Conservation (phyloP, 768 basidiomycete genomes). For the Paxillus rubicundulus region DNA sequence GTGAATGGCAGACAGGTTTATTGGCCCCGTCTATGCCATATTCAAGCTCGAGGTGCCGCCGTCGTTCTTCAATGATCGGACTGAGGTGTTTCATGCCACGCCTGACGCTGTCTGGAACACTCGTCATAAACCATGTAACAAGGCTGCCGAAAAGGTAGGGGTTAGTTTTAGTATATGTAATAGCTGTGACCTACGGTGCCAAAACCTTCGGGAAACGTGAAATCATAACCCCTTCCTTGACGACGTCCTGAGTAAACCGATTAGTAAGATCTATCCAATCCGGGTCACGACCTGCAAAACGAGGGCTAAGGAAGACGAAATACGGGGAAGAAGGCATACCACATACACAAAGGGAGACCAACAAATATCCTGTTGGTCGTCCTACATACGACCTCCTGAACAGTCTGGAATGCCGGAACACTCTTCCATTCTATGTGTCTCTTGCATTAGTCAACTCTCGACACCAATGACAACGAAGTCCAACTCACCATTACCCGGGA, state of each 20-base stretch:
- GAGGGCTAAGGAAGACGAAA: neutral
- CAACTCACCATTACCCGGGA: too few species aligned
- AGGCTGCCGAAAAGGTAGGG: constrained; percentile 7
- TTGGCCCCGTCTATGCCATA: constrained; percentile 25
- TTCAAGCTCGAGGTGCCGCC: constrained; percentile 12
- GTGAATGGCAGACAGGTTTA: constrained; percentile 26
- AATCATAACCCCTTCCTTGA: constrained; percentile 20
- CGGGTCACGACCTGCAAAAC: constrained; percentile 36
- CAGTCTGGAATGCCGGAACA: constrained; percentile 24
- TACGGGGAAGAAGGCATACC: neutral
- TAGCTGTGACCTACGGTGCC: constrained; percentile 26
- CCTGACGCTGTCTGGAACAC: neutral
- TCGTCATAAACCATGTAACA: constrained; percentile 11
- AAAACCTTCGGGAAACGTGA: constrained; percentile 32
- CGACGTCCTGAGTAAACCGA: constrained; percentile 30
- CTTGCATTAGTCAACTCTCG: too few species aligned
- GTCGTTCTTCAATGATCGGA: constrained; percentile 28
- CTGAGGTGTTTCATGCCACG: constrained; percentile 12
- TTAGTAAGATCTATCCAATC: constrained; percentile 33
- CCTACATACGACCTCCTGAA: constrained; percentile 40
- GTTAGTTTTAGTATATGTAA: too few species aligned
- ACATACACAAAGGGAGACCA: constrained; percentile 43
- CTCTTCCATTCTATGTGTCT: constrained; percentile 34
- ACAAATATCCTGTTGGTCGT: constrained; percentile 46
- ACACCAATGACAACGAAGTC: too few species aligned